Evolutionary conservation across 257 asterid genomes (phyloP), one percentile per base, ranked within the genome.

Genomic region (Fraxinus cuspidata): DNA sequence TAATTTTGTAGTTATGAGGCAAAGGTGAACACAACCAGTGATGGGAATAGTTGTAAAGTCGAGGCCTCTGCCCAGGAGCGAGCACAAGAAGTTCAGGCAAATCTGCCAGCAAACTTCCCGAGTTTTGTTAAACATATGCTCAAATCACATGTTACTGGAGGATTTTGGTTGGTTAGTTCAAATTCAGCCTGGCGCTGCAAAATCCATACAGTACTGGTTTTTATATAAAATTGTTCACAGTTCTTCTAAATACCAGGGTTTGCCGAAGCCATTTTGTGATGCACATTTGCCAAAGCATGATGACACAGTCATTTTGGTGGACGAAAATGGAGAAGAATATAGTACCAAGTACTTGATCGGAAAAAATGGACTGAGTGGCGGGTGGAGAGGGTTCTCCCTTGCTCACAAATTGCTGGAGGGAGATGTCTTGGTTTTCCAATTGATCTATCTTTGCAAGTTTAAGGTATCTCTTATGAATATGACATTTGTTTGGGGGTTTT

Each of bases 321-420:
- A 84, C 47, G 89, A 88, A 77, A 71, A 81, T 23, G 88, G 79
- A 31, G 47, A 81, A 47, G 91, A 85, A 83, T 83, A 78, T 81
- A 23, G 19, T 6, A 84, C 87, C 3, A 85, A 81, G 56, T 90
- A 86, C 87, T 86, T 89, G 34, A 72, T 60, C 32, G 76, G 72
- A 18, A 89, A 85, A 72, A 84, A 79, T 60, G 87, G 94, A 82
- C 77, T 92, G 9, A 84, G 91, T 67, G 88, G 83, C 42, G 97
- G 97, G 49, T 92, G 97, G 96, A 87, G 92, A 82, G 89, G 87
- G 34, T 92, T 92, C 78, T 85, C 94, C 74, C 69, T 85, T 16
- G 86, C 86, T 15, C 97, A 92, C 84, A 83, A 75, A 31, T 88
- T 92, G 86, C 81, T 84, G 1, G 92, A 84, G 79, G 94, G 92